Evolutionary conservation across 306 rosid species (phyloP), one percentile per base, ranked within the genome.

Genomic region (Vigna mungo): DNA sequence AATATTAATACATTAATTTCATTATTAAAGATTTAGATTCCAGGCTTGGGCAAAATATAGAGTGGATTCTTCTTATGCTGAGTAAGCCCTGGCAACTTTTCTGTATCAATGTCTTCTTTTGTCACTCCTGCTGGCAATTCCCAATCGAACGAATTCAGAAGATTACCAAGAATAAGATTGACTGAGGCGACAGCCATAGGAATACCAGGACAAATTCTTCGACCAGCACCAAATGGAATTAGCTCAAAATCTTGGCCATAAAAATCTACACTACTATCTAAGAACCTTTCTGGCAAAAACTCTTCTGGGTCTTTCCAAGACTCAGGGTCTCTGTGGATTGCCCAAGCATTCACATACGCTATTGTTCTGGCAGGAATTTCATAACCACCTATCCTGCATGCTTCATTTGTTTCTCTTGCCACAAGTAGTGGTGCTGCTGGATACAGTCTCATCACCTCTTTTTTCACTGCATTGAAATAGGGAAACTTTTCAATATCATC

Each of bases 191-290:
- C 4, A 1, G 37, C n/a, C 39, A 27, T 58, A 13, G 17, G n/a
- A 1, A 25, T 13, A 5, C 64, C 64, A 58, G 64, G 64, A 36
- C 64, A 58, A 25, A 58, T 58, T 58, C 64, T 25, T 10, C 63
- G 63, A 56, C 63, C 63, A 23, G 36, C 63, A 21, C 63, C 63
- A 56, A 56, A 56, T 56, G 63, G 63, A 56, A 56, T 56, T 4
- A 56, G 11, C 63, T 56, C 63, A 56, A 21, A 56, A 56, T 56
- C n/a, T 23, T 10, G 15, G n/a, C 36, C 63, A 9, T 14, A 3
- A 56, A 56, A 56, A 23, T 56, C 63, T 21, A 56, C 3, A 23
- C 9, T 56, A 56, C 15, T 56, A 11, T 56, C 63, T 23, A 21
- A 56, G 63, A 60, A 60, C 10, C 67, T 60, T 18, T 60, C 67